phyloP scores from a whole-genome alignment of 1,139 yeast species.

The Taiozyma sp. region DNA sequence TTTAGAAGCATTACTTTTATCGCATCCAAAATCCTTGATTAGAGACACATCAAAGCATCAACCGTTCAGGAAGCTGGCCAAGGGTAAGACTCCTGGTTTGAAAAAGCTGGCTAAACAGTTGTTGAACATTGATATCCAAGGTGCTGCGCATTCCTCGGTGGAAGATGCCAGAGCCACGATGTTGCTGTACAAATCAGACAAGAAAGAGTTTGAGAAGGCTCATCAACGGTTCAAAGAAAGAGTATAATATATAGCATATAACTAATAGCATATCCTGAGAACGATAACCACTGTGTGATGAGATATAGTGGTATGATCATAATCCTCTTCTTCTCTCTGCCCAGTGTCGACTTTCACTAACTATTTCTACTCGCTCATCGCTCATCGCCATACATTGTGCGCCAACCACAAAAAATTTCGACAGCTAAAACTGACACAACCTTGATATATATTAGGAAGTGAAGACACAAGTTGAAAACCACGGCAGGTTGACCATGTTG shows the following conservation, averaged over 20 bases:
- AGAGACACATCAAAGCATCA: conserved; percentile 72
- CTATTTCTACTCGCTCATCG: neutral
- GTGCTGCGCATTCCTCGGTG: conserved; percentile 77
- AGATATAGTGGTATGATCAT: too few relatives aligned
- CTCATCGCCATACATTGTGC: neutral
- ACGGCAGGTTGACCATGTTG: neutral
- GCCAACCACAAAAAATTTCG: neutral
- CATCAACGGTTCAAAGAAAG: conserved; percentile 13
- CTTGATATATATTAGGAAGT: neutral
- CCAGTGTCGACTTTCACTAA: too few relatives aligned
- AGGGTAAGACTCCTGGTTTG: conserved; percentile 69
- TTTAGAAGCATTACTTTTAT: conserved; percentile 57
- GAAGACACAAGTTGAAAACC: neutral
- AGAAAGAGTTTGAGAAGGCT: conserved; percentile 52
- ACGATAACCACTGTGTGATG: neutral
- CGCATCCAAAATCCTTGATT: conserved; percentile 60
- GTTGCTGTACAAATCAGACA: conserved; percentile 64
- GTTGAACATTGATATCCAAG: conserved; percentile 62
- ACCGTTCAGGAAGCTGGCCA: conserved; percentile 53
- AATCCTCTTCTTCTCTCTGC: too few relatives aligned
- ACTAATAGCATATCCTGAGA: neutral
- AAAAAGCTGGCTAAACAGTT: conserved; percentile 59
- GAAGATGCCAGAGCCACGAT: conserved; percentile 90
- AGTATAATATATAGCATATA: neutral
- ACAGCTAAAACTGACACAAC: neutral